phyloP scores from a whole-genome alignment of 2,329 filamentous ascomycete genomes.

The Cercospora sojina region DNA sequence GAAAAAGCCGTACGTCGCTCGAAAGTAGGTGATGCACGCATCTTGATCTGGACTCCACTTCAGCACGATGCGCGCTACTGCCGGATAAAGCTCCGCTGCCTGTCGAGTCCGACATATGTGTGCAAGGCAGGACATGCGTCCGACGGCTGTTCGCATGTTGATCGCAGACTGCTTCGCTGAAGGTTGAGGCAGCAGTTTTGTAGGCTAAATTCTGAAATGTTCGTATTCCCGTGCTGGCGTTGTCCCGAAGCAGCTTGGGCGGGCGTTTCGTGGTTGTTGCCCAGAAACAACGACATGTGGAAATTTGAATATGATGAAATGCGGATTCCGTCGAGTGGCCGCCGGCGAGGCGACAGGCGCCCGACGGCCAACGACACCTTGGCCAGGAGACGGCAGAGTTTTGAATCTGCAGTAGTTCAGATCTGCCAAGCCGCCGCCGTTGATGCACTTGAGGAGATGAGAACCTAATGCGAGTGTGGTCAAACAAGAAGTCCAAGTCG shows the following conservation, averaged over 20 bases:
- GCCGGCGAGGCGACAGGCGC: background rate
- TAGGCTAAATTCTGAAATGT: background rate
- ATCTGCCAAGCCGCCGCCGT: background rate
- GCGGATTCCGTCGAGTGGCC: background rate
- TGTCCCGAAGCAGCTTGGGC: background rate
- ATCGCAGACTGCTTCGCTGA: background rate
- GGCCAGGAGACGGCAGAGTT: background rate
- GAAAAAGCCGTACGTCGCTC: background rate
- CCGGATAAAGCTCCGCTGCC: background rate
- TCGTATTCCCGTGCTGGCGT: background rate
- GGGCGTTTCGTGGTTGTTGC: background rate
- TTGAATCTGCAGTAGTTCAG: background rate
- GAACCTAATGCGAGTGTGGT: background rate
- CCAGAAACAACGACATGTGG: background rate
- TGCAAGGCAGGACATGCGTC: background rate
- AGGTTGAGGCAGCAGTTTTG: background rate
- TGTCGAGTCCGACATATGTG: background rate
- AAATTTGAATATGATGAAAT: background rate
- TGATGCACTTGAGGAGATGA: background rate
- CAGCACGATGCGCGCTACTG: background rate
- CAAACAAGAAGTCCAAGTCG: background rate
- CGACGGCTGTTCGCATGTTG: background rate
- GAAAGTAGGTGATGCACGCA: background rate
- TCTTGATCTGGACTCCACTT: background rate
- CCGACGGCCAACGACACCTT: background rate